Evolutionary conservation across 495 filamentous ascomycete genomes (phyloP).

Genomic region (Tuber umbilicatum): DNA sequence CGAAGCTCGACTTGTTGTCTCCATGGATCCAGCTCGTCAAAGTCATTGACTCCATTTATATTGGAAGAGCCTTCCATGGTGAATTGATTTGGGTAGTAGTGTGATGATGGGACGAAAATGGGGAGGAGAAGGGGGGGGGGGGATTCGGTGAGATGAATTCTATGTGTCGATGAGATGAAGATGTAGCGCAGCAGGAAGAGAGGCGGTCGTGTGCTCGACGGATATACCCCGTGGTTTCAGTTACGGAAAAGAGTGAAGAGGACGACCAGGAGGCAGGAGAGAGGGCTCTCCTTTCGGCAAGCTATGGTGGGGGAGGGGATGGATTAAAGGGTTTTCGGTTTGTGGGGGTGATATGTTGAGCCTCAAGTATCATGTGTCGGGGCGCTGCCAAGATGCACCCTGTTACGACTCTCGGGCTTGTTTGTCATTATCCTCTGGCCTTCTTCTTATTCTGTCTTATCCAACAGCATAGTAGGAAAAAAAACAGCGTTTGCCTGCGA

Average conservation of each 20-base stretch:
- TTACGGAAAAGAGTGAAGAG: neutral
- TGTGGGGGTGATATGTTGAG: slow-evolving; percentile 35
- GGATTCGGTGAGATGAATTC: slow-evolving; percentile 28
- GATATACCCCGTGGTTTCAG: neutral
- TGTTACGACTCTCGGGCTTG: slow-evolving; percentile 31
- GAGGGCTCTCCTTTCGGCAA: slow-evolving; percentile 29
- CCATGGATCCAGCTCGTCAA: slow-evolving; percentile 28
- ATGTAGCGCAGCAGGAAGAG: slow-evolving; percentile 21
- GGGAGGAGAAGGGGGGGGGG: slow-evolving; percentile 18
- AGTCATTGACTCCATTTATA: slow-evolving; percentile 25
- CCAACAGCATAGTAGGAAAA: neutral
- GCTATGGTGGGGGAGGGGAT: slow-evolving; percentile 25
- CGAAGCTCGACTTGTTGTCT: slow-evolving; percentile 32
- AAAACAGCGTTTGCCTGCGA: neutral
- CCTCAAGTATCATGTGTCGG: slow-evolving; percentile 34
- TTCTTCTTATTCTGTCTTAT: slow-evolving; percentile 3
- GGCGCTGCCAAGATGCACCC: slow-evolving; percentile 25
- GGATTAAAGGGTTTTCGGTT: slow-evolving; percentile 36
- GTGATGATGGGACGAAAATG: slow-evolving; percentile 18
- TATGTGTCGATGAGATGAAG: slow-evolving; percentile 10
- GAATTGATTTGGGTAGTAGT: slow-evolving; percentile 26
- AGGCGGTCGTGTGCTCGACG: slow-evolving; percentile 8
- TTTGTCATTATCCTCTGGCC: slow-evolving; percentile 39
- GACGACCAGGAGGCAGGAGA: slow-evolving; percentile 23
- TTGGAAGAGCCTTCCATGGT: slow-evolving; percentile 30